Conservation (phyloP, 1,284 basidiomycete genomes). For the Irpex sp. region DNA sequence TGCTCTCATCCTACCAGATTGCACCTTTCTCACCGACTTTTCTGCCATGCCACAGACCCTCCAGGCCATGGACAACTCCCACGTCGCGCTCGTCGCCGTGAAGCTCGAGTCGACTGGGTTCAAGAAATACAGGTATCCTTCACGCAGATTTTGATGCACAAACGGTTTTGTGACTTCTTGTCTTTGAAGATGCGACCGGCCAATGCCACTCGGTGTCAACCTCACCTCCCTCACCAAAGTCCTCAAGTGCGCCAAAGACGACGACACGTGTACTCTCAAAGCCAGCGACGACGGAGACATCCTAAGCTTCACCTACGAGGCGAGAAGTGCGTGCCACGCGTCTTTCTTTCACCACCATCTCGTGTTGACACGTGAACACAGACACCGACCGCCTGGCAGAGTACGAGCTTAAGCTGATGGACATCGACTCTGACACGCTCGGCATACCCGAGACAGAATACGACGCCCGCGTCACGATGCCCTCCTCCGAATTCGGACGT, state of each 20-base stretch:
- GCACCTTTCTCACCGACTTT: neutral
- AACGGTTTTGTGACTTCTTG: neutral
- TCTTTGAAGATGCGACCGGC: conserved; percentile 61
- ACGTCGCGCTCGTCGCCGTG: conserved; percentile 93
- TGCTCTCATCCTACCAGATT: neutral
- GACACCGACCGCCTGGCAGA: conserved; percentile 93
- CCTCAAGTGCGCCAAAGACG: conserved; percentile 95
- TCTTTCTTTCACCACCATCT: too few species aligned
- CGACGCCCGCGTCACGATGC: conserved; percentile 89
- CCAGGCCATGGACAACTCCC: conserved; percentile 99
- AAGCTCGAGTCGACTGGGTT: conserved; percentile 76
- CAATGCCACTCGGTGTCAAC: conserved; percentile 92
- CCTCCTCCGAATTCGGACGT: conserved; percentile 82
- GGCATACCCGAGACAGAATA: conserved; percentile 99
- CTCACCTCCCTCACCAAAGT: conserved; percentile 91
- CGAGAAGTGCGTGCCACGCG: conserved; percentile 60
- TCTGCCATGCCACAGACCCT: conserved; percentile 41
- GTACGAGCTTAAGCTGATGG: conserved; percentile 99
- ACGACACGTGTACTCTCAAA: conserved; percentile 89
- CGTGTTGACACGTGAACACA: too few species aligned
- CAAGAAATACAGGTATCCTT: conserved; percentile 63
- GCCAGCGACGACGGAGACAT: conserved; percentile 91
- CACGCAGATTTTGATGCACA: conserved; percentile 25
- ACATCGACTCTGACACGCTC: conserved; percentile 94
- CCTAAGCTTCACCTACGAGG: conserved; percentile 88